Base-by-base conservation (phyloP, 129 eudicot species). In the Cynara cardunculus region DNA sequence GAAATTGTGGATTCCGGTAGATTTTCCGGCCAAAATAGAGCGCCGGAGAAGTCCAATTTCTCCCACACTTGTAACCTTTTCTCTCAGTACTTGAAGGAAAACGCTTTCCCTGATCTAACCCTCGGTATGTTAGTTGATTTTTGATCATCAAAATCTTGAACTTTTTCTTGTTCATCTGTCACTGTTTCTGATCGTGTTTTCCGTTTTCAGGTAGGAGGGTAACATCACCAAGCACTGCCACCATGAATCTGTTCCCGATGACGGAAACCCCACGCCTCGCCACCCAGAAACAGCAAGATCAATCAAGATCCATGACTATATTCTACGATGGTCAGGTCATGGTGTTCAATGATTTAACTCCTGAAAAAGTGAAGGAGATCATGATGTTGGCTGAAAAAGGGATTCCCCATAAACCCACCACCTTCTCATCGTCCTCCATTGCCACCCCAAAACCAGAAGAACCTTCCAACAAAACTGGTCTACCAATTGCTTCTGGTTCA, bases 21-120 rank as follows among this genome's bases (percentile, higher is more conserved):
- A 74, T 41, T 84, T 77, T 79, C 94, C 92, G 90, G 92, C 81
- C 73, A 64, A 28, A 84, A 82, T 53, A 81, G 75, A 27, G 72
- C 82, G 69, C 73, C 84, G 72, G 89, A 82, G 28, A 90, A 85
- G 89, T 83, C 97, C 2, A 85, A 10, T 35, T 95, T 95, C 84
- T 65, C 89, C 9, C 93, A 89, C 32, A 95, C 96, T 25, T 95
- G 97, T 41, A 90, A 68, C 72, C 88, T 90, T 25, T 79, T 95
- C 78, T 90, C 97, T 30, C 99, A 86, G 69, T 95, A 92, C 83
- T 70, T 95, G 87, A 95, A 92, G 69, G 97, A 95, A 86, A 95
- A 92, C 89, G 78, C 87, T 68, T 87, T 92, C 59, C 93, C 93
- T 0, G 91, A 88, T 76, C 93, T 87, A 37, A 87, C 71, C 56